Evolutionary conservation across 306 rosid species (phyloP), one percentile per base, ranked within the genome.

Genomic region (Quercus rubra): DNA sequence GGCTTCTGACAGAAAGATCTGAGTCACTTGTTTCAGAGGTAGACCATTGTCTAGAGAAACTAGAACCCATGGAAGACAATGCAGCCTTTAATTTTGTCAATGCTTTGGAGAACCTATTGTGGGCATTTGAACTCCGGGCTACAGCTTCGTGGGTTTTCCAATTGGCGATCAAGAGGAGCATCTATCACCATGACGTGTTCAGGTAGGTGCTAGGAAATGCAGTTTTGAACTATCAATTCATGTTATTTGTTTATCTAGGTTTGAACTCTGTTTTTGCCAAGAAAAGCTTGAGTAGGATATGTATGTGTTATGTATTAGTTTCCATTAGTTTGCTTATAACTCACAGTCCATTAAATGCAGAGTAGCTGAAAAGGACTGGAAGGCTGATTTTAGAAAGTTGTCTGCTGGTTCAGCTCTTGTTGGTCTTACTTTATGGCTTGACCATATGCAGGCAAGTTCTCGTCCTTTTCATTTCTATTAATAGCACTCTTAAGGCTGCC

Each of bases 371-470:
- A 91, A 85, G 86, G 97, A 94, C 86, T 94, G 99, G 99, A 90
- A 95, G 6, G 99, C 99, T 84, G 99, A 94, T 84, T 94, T 92
- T 86, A 87, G 99, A 84, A 94, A 92, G 83, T 66, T 94, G 75
- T 94, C 99, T 21, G 97, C 97, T 71, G 99, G 99, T 80, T 86
- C 99, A 54, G 91, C 99, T 78, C 97, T 94, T 71, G 97, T 92
- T 85, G 97, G 91, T 83, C 95, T 94, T 79, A 94, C 99, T n/a
- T 81, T 94, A 69, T 94, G 99, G 99, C 97, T 94, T 81, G 99
- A 94, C 79, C 90, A 86, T 75, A 94, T 94, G 99, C 99, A 94
- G 97, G 99, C 88, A 82, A 87, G 82, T 77, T 77, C 78, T 63
- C 14, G 19, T 54, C 78, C 74, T 5, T 35, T 8, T n/a, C 38